Percentiles rank a stretch among this genome's conserved stretches.
These are phyloP conservation scores for Aspergillus indologenus DNA, from an alignment of 495 filamentous ascomycete genomes.

Conservation along the genomic window DNA sequence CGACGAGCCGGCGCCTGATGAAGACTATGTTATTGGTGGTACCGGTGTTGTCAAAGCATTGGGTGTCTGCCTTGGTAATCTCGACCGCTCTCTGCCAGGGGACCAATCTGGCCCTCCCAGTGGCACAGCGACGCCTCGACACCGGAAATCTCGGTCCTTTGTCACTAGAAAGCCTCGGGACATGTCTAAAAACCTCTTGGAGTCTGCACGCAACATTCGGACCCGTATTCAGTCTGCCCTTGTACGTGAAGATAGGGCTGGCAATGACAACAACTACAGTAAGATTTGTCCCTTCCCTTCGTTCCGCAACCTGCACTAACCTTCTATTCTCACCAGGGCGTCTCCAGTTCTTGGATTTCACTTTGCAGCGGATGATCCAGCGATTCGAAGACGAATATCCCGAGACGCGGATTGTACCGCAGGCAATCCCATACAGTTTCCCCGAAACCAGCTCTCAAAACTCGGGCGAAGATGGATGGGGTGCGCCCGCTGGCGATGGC, in stretches of 20 bases:
- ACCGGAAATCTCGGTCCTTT: slow-evolving; percentile 40
- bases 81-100: slow-evolving; percentile 40
- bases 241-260: slow-evolving; percentile 65
- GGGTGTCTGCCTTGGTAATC: slow-evolving; percentile 80
- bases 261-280: slow-evolving; percentile 72
- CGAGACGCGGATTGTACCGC: slow-evolving; percentile 63
- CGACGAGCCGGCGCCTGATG: slow-evolving; percentile 73
- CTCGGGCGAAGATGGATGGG: slow-evolving; percentile 38
- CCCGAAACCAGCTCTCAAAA: slow-evolving; percentile 40
- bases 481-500: slow-evolving; percentile 30
- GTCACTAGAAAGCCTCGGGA: slow-evolving; percentile 71
- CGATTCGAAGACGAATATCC: slow-evolving; percentile 96
- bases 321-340: slow-evolving; percentile 50
- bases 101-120: slow-evolving; percentile 44
- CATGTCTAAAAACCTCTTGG: slow-evolving; percentile 85
- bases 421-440: slow-evolving; percentile 15
- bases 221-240: slow-evolving; percentile 80
- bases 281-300: slow-evolving; percentile 38
- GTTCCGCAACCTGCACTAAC: slow-evolving; percentile 18
- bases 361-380: slow-evolving; percentile 83
- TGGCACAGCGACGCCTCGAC: slow-evolving; percentile 54
- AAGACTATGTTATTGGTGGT: slow-evolving; percentile 93
- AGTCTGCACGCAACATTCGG: slow-evolving; percentile 83
- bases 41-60: slow-evolving; percentile 94
- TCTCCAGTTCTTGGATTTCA: slow-evolving; percentile 85